These are phyloP conservation scores for Boletus eberwhitei DNA, from an alignment of 768 basidiomycete genomes.

Conservation along the genomic window DNA sequence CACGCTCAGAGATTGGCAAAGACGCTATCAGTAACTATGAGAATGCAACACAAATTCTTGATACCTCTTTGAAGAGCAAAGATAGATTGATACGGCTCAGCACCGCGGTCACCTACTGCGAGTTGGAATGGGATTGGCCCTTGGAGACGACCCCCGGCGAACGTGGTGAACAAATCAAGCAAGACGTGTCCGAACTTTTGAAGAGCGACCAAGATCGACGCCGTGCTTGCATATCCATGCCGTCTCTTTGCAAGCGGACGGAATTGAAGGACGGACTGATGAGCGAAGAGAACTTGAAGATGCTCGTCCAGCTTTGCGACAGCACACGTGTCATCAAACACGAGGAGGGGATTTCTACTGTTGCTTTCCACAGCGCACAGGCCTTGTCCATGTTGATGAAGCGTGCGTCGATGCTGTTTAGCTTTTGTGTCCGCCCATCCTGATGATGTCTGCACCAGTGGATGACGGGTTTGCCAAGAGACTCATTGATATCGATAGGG, in stretches of 20 bases:
- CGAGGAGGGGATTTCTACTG: slow-evolving; percentile 17
- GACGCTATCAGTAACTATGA: background rate
- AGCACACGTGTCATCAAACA: background rate
- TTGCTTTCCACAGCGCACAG: slow-evolving; percentile 25
- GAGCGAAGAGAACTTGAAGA: slow-evolving; percentile 15
- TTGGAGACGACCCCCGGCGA: background rate
- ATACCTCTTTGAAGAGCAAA: slow-evolving; percentile 11
- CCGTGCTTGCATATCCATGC: slow-evolving; percentile 28
- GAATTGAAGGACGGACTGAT: slow-evolving; percentile 14
- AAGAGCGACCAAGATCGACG: background rate
- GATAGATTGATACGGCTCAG: slow-evolving; percentile 22
- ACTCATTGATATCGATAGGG: slow-evolving; percentile 15
- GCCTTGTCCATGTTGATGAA: slow-evolving; percentile 27
- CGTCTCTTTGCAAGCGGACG: slow-evolving; percentile 25
- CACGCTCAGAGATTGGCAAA: slow-evolving; percentile 17
- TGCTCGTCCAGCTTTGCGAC: slow-evolving; percentile 20
- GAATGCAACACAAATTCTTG: slow-evolving; percentile 8
- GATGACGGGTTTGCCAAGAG: slow-evolving; percentile 6
- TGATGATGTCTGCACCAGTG: slow-evolving; percentile 9
- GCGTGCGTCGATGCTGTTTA: slow-evolving; percentile 4
- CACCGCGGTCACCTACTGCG: slow-evolving; percentile 25
- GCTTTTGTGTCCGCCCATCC: background rate
- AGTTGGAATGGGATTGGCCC: slow-evolving; percentile 23
- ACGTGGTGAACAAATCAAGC: background rate
- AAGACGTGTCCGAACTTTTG: slow-evolving; percentile 18